Conservation (phyloP, 2,329 filamentous ascomycete species). For the Calonectria fujianensis region DNA sequence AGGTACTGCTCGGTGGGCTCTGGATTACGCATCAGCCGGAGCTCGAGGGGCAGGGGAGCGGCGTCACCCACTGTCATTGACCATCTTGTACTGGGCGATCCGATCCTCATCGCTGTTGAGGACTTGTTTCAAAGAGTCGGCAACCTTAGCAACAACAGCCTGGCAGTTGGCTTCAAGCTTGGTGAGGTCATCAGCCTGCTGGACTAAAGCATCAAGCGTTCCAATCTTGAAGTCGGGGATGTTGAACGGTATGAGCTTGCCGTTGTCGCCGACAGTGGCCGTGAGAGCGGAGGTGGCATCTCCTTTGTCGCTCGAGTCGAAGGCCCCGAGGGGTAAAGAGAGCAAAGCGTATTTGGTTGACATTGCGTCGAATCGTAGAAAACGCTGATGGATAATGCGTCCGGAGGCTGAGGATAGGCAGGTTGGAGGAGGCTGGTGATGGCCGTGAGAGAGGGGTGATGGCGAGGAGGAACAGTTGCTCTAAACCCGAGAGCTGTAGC, state of each 20-base stretch:
- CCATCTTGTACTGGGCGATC: slow-evolving; percentile 89
- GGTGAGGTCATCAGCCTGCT: slow-evolving; percentile 94
- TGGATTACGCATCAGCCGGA: slow-evolving; percentile 64
- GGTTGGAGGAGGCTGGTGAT: slow-evolving; percentile 29
- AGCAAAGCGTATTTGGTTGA: slow-evolving; percentile 86
- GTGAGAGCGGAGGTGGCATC: slow-evolving; percentile 87
- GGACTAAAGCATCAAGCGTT: slow-evolving; percentile 93
- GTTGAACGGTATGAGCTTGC: slow-evolving; percentile 83
- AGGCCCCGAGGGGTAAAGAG: slow-evolving; percentile 91
- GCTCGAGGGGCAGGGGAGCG: neutral
- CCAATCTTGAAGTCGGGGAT: slow-evolving; percentile 99
- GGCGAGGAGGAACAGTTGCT: slow-evolving; percentile 28
- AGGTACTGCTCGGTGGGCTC: slow-evolving; percentile 98
- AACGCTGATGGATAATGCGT: slow-evolving; percentile 27
- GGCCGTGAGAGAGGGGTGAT: slow-evolving; percentile 24
- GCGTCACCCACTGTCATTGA: slow-evolving; percentile 87
- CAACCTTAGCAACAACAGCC: slow-evolving; percentile 89
- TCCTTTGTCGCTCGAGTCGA: slow-evolving; percentile 85
- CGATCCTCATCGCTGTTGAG: slow-evolving; percentile 90
- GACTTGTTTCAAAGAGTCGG: slow-evolving; percentile 87
- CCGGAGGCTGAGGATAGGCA: slow-evolving; percentile 37
- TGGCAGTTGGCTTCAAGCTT: slow-evolving; percentile 90
- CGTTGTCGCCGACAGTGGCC: slow-evolving; percentile 84
- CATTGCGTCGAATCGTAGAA: slow-evolving; percentile 59
- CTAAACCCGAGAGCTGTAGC: slow-evolving; percentile 37